Evolutionary conservation across 495 filamentous ascomycete species (phyloP).

Genomic region (Amphirosellinia nigrospora): DNA sequence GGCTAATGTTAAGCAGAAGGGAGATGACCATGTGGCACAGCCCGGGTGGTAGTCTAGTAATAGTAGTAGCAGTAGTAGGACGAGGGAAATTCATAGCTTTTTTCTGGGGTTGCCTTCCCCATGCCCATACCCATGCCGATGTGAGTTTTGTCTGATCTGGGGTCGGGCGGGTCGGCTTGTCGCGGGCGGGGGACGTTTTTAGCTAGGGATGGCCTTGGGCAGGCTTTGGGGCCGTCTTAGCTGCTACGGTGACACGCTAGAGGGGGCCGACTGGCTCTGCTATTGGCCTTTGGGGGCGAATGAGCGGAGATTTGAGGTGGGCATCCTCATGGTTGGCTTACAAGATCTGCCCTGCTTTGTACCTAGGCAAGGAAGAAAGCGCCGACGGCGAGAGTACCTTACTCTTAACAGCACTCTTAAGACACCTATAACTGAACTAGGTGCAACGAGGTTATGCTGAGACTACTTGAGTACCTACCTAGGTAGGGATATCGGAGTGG

Average conservation of each 20-base stretch:
- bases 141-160: slow-evolving; percentile 2
- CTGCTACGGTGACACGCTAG: background rate
- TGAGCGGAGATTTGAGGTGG: slow-evolving; percentile 10
- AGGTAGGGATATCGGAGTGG: too few relatives aligned
- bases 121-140: background rate
- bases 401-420: background rate
- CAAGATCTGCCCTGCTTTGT: too few relatives aligned
- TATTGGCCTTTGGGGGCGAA: background rate
- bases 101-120: slow-evolving; percentile 8
- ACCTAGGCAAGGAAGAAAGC: slow-evolving; percentile 3
- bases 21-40: background rate
- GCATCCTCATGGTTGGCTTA: background rate
- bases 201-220: background rate
- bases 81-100: slow-evolving; percentile 14
- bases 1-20: slow-evolving; percentile 27
- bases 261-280: background rate
- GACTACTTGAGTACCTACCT: too few relatives aligned
- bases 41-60: background rate
- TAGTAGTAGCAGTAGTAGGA: background rate
- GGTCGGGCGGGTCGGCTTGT: slow-evolving; percentile 16
- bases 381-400: background rate
- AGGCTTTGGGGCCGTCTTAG: background rate
- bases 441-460: background rate
- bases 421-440: background rate
- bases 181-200: background rate